These are phyloP conservation scores for Starmera stellimalicola DNA, from an alignment of 1,139 yeast species.

Conservation along the genomic window DNA sequence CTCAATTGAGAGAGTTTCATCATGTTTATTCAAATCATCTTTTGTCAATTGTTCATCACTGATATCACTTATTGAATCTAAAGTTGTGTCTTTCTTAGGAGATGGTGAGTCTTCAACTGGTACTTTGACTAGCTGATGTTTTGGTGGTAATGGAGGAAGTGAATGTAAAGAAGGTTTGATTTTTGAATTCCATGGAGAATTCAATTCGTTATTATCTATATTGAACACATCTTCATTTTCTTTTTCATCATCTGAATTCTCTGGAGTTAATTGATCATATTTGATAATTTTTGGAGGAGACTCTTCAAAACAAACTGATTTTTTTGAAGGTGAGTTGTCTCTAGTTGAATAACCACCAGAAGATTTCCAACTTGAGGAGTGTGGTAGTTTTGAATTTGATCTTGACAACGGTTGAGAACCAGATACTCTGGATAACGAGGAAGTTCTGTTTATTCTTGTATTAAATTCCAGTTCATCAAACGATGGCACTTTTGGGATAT, in stretches of 20 bases:
- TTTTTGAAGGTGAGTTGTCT: slow-evolving; percentile 23
- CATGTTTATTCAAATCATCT: slow-evolving; percentile 12
- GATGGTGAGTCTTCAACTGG: slow-evolving; percentile 14
- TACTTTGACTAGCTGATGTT: slow-evolving; percentile 13
- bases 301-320: slow-evolving; percentile 25
- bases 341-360: slow-evolving; percentile 8
- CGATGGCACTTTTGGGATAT: slow-evolving; percentile 19
- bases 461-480: slow-evolving; percentile 19
- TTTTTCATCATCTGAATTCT: slow-evolving; percentile 22
- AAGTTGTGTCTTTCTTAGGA: slow-evolving; percentile 19
- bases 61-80: slow-evolving; percentile 13
- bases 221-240: slow-evolving; percentile 17
- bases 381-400: slow-evolving; percentile 11
- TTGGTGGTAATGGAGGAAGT: slow-evolving; percentile 18
- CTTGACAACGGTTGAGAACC: slow-evolving; percentile 19
- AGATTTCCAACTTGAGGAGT: slow-evolving; percentile 9
- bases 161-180: slow-evolving; percentile 15
- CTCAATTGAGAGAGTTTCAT: slow-evolving; percentile 13
- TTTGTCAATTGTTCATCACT: slow-evolving; percentile 9
- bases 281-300: slow-evolving; percentile 29
- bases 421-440: slow-evolving; percentile 16
- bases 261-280: slow-evolving; percentile 31
- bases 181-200: slow-evolving; percentile 19
- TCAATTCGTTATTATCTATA: slow-evolving; percentile 12
- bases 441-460: slow-evolving; percentile 17